These are phyloP conservation scores for Barnettozyma siamensis DNA, from an alignment of 805 yeast species.

Conservation along the genomic window DNA sequence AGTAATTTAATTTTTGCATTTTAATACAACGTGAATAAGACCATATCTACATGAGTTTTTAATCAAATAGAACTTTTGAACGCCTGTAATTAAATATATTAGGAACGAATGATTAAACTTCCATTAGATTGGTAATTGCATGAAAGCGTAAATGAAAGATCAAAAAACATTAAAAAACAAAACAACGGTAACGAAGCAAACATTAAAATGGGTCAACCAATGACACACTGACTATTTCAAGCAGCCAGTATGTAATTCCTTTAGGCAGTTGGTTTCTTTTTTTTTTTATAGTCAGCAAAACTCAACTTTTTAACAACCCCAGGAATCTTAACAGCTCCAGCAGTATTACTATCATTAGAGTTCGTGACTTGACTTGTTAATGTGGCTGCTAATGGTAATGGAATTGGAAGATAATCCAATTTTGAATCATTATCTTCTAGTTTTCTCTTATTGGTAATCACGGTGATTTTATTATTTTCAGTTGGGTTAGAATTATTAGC, in stretches of 20 bases:
- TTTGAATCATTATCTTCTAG: slow-evolving; percentile 9
- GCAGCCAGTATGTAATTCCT: no score
- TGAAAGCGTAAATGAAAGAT: no score
- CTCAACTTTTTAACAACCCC: slow-evolving; percentile 52
- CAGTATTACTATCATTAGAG: slow-evolving; percentile 28
- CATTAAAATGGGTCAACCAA: no score
- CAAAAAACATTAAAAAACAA: no score
- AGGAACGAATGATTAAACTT: no score
- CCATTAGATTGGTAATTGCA: no score
- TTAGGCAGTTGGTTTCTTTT: slow-evolving; percentile 29
- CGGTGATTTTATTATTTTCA: neutral
- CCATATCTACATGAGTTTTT: neutral
- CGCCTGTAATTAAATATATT: no score
- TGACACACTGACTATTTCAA: no score
- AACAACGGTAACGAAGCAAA: no score
- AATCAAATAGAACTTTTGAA: no score
- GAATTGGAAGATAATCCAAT: slow-evolving; percentile 23
- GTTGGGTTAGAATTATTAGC: neutral
- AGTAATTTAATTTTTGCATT: no score
- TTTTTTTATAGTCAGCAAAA: slow-evolving; percentile 70
- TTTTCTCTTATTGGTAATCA: slow-evolving; percentile 13
- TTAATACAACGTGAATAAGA: neutral
- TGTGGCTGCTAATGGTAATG: slow-evolving; percentile 27
- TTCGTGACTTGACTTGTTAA: slow-evolving; percentile 55
- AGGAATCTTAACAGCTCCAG: slow-evolving; percentile 5